Conservation (phyloP, 2,329 filamentous ascomycete species). For the Rosellinia necatrix region DNA sequence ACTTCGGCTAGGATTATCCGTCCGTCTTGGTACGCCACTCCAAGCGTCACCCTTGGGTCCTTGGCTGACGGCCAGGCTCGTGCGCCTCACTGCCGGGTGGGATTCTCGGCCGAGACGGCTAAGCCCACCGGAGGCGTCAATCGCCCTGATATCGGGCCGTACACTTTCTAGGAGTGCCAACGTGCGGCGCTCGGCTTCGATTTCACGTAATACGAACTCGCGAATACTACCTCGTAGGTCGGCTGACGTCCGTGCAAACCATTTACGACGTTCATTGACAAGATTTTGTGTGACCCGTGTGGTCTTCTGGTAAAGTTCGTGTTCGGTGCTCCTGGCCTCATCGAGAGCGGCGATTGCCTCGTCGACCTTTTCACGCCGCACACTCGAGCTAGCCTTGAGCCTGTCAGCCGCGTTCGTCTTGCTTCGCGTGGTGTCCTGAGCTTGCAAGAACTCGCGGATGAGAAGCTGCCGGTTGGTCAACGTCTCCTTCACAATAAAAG, state of each 20-base stretch:
- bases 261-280: conserved; percentile 83
- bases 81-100: conserved; percentile 74
- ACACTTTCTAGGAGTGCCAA: conserved; percentile 93
- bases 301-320: conserved; percentile 82
- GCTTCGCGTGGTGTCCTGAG: conserved; percentile 81
- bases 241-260: conserved; percentile 85
- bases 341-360: conserved; percentile 92
- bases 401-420: conserved; percentile 87
- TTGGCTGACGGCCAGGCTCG: conserved; percentile 83
- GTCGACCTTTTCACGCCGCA: conserved; percentile 93
- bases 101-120: conserved; percentile 87
- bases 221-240: conserved; percentile 83
- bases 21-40: conserved; percentile 87
- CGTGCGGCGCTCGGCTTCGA: conserved; percentile 91
- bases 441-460: conserved; percentile 88
- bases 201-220: conserved; percentile 92
- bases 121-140: conserved; percentile 88
- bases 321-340: conserved; percentile 82
- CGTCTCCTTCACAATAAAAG: conserved; percentile 97
- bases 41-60: conserved; percentile 98
- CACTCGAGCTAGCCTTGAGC: conserved; percentile 82
- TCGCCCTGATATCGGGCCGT: conserved; percentile 87
- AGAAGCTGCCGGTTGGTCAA: conserved; percentile 97
- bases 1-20: conserved; percentile 77
- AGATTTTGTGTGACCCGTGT: conserved; percentile 88